Percentiles rank a stretch among this genome's conserved stretches.
phyloP scores from a whole-genome alignment of 2,329 filamentous ascomycete species.

The Emericellopsis cladophorae region DNA sequence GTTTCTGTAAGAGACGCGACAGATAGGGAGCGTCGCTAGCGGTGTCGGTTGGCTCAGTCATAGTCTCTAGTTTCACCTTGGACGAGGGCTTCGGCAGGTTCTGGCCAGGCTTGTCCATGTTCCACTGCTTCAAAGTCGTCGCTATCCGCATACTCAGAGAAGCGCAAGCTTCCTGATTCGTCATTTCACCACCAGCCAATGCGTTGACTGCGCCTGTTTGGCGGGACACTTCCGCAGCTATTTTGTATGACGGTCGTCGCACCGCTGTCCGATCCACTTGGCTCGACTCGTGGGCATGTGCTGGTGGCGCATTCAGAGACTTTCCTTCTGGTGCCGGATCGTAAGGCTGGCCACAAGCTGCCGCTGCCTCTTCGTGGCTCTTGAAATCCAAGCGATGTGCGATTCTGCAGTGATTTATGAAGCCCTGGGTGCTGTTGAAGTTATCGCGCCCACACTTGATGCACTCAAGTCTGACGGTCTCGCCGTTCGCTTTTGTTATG shows the following conservation, averaged over 20 bases:
- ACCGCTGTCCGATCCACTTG: too few species aligned
- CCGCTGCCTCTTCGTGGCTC: slow-evolving; percentile 87
- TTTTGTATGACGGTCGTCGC: not conserved
- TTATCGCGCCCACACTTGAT: slow-evolving; percentile 78
- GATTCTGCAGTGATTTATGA: slow-evolving; percentile 97
- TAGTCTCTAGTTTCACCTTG: slow-evolving; percentile 5
- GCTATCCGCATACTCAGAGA: slow-evolving; percentile 39
- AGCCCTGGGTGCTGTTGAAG: slow-evolving; percentile 95
- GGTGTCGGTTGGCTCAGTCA: slow-evolving; percentile 17
- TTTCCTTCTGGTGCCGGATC: slow-evolving; percentile 28
- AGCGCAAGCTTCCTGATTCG: slow-evolving; percentile 37
- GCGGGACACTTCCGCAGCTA: not conserved
- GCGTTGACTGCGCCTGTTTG: slow-evolving; percentile 16
- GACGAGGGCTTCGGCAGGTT: not conserved
- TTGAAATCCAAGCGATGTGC: slow-evolving; percentile 89
- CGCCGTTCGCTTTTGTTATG: slow-evolving; percentile 73
- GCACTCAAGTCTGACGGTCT: slow-evolving; percentile 83
- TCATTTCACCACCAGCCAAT: slow-evolving; percentile 29
- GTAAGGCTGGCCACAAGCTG: slow-evolving; percentile 73
- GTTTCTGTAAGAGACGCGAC: slow-evolving; percentile 49
- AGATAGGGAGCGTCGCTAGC: slow-evolving; percentile 53
- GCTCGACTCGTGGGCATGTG: too few species aligned
- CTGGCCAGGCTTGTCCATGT: too few species aligned
- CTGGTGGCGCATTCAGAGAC: too few species aligned
- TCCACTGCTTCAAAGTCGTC: not conserved